phyloP scores from a whole-genome alignment of 805 yeast species.

The Ogataea pini region DNA sequence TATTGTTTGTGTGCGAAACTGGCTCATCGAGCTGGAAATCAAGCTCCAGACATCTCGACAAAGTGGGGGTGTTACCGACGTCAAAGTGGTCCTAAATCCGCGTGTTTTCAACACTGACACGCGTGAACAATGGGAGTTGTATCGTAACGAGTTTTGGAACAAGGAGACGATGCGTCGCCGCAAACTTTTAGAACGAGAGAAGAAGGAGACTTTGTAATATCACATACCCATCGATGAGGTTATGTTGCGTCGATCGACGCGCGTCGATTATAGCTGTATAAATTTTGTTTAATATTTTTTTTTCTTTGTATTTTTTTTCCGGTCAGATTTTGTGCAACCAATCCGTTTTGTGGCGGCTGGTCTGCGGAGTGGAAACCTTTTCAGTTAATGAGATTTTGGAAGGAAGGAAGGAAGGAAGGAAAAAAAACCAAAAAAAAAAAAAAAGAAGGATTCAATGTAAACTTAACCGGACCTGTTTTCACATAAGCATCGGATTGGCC shows the following conservation, averaged over 20 bases:
- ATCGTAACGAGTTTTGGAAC: slow-evolving; percentile 91
- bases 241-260: neutral
- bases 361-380: slow-evolving; percentile 5
- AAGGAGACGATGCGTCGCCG: slow-evolving; percentile 72
- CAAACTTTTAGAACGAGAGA: slow-evolving; percentile 26
- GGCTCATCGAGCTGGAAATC: slow-evolving; percentile 28
- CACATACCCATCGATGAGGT: slow-evolving; percentile 2
- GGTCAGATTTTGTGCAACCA: neutral
- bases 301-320: slow-evolving; percentile 2
- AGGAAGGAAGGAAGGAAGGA: neutral
- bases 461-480: neutral
- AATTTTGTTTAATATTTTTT: neutral
- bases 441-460: slow-evolving; percentile 2
- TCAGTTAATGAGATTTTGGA: neutral
- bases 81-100: slow-evolving; percentile 78
- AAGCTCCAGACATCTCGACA: slow-evolving; percentile 46
- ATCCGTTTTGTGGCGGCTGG: slow-evolving; percentile 3
- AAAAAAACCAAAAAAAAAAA: slow-evolving; percentile 3
- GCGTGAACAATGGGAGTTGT: slow-evolving; percentile 93
- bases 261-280: neutral
- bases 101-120: slow-evolving; percentile 79
- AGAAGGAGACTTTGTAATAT: slow-evolving; percentile 7
- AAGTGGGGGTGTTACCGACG: slow-evolving; percentile 72
- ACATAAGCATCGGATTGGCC: neutral
- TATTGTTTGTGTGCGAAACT: slow-evolving; percentile 20